Conservation (phyloP, 768 basidiomycete genomes). For the Mycena leptocephala region DNA sequence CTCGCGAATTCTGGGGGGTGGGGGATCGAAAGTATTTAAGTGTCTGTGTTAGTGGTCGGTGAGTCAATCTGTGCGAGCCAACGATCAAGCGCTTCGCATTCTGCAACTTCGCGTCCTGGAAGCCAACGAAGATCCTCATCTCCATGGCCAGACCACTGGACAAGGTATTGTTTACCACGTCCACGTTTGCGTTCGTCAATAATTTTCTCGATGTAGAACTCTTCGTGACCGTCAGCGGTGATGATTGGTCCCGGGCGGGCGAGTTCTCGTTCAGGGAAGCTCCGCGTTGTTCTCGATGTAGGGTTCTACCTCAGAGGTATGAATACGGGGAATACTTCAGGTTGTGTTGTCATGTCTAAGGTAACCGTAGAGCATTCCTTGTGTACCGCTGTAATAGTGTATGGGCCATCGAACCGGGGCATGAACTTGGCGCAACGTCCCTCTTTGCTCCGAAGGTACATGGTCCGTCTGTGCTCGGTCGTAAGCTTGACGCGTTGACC, state of each 20-base stretch:
- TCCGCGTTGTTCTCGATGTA: constrained; percentile 48
- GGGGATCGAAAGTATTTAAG: too few species aligned
- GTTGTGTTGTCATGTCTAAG: constrained; percentile 36
- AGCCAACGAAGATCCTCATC: too few species aligned
- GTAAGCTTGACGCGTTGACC: constrained; percentile 51
- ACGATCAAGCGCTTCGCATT: too few species aligned
- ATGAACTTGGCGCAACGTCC: constrained; percentile 56
- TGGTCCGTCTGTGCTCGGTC: constrained; percentile 37
- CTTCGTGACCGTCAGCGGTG: neutral
- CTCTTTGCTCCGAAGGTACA: constrained; percentile 41
- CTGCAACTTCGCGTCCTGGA: too few species aligned
- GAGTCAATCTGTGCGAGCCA: too few species aligned
- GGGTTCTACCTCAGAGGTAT: constrained; percentile 45
- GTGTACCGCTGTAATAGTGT: constrained; percentile 35
- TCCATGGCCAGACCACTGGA: neutral
- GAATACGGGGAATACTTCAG: constrained; percentile 48
- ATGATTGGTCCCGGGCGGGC: constrained; percentile 39
- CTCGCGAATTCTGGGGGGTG: too few species aligned
- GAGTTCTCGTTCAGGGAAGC: too few species aligned
- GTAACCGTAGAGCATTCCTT: constrained; percentile 41
- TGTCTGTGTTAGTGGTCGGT: too few species aligned
- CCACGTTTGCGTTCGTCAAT: neutral
- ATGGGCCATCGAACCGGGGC: constrained; percentile 50
- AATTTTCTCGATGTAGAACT: neutral
- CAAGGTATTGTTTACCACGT: neutral